Percentiles rank a stretch among this genome's conserved stretches.
Evolutionary conservation across 2,329 filamentous ascomycete species (phyloP).

Genomic region (Pleomassaria siparia): DNA sequence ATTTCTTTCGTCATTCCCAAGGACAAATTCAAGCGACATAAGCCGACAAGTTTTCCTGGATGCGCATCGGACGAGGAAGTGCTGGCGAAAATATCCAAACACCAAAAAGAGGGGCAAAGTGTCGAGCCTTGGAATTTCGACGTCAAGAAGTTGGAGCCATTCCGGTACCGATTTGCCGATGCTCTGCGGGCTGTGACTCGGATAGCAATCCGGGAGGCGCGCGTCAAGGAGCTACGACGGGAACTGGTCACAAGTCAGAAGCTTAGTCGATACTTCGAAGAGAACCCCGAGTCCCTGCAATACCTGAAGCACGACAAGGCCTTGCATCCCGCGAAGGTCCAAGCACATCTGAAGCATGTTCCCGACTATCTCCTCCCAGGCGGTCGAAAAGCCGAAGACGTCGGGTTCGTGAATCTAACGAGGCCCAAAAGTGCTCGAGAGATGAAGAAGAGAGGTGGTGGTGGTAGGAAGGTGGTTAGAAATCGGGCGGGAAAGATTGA

Average conservation of each 20-base stretch:
- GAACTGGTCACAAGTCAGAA: slow-evolving; percentile 94
- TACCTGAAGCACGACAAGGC: slow-evolving; percentile 91
- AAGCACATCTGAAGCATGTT: slow-evolving; percentile 89
- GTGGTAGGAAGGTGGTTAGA: slow-evolving; percentile 53
- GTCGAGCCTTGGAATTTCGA: slow-evolving; percentile 92
- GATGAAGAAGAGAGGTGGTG: slow-evolving; percentile 40
- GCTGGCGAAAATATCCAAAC: slow-evolving; percentile 74
- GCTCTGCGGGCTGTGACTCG: slow-evolving; percentile 87
- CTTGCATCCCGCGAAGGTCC: slow-evolving; percentile 76
- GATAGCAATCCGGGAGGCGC: slow-evolving; percentile 85
- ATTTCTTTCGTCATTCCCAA: slow-evolving; percentile 91
- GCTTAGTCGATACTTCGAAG: slow-evolving; percentile 83
- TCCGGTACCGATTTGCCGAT: slow-evolving; percentile 86
- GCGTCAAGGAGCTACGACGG: slow-evolving; percentile 81
- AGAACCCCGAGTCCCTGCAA: slow-evolving; percentile 86
- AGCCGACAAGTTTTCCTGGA: slow-evolving; percentile 75
- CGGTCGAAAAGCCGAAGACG: slow-evolving; percentile 69
- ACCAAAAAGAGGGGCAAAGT: slow-evolving; percentile 80
- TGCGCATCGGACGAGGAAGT: slow-evolving; percentile 84
- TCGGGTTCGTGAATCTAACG: slow-evolving; percentile 73
- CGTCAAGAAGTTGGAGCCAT: slow-evolving; percentile 89
- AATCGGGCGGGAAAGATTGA: slow-evolving; percentile 69
- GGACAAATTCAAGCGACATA: slow-evolving; percentile 83
- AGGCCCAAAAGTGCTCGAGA: slow-evolving; percentile 47
- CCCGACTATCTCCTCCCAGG: slow-evolving; percentile 88